A percentile compares a stretch with the other conserved stretches of the same genome.
Evolutionary conservation across 345 rosid genomes (phyloP).

Genomic region (Eucalyptus guilfoylei): DNA sequence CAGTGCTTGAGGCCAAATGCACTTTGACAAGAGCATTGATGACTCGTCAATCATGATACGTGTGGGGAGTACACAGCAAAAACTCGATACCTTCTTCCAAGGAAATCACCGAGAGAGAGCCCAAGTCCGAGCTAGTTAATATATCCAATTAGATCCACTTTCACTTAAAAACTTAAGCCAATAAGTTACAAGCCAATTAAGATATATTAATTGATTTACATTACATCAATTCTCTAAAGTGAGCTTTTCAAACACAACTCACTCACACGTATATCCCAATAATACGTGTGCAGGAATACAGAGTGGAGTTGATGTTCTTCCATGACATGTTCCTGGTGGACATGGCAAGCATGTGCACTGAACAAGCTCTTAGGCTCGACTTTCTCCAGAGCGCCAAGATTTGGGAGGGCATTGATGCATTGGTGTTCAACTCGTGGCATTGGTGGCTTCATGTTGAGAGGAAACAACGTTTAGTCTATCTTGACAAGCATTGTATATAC

Average conservation of each 20-base stretch:
- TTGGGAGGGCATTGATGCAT: slow-evolving; percentile 46
- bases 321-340: slow-evolving; percentile 78
- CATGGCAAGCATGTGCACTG: slow-evolving; percentile 8
- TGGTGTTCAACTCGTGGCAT: slow-evolving; percentile 81
- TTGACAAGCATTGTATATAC: neutral
- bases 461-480: slow-evolving; percentile 50
- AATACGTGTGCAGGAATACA: neutral
- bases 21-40: neutral
- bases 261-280: too few relatives aligned
- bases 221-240: too few relatives aligned
- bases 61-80: too few relatives aligned
- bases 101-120: too few relatives aligned
- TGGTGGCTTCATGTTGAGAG: slow-evolving; percentile 85
- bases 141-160: fast-evolving
- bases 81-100: too few relatives aligned
- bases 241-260: fast-evolving
- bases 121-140: fast-evolving
- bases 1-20: slow-evolving; percentile 1
- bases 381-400: slow-evolving; percentile 29
- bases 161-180: too few relatives aligned
- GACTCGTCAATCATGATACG: too few relatives aligned
- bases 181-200: too few relatives aligned
- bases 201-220: too few relatives aligned
- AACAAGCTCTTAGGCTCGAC: slow-evolving; percentile 35
- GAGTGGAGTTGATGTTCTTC: neutral